phyloP scores from a whole-genome alignment of 805 yeast genomes.

The Ogataea parapolymorpha region DNA sequence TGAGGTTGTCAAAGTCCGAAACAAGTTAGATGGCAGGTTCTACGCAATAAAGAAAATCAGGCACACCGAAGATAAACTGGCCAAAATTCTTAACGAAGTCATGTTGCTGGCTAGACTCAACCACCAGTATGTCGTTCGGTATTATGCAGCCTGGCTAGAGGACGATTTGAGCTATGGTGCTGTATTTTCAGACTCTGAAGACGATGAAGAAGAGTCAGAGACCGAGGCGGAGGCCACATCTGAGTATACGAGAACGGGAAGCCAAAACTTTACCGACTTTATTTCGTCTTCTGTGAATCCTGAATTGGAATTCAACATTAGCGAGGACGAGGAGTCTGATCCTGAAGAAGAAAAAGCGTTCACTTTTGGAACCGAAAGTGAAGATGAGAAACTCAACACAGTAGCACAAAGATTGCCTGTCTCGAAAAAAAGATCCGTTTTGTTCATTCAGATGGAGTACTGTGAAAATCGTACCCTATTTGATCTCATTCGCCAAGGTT shows the following conservation, averaged over 20 bases:
- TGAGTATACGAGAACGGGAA: constrained; percentile 28
- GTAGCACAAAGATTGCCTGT: constrained; percentile 7
- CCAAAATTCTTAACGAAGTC: constrained; percentile 85
- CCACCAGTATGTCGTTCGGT: constrained; percentile 93
- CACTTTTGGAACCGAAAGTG: constrained; percentile 25
- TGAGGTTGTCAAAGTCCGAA: constrained; percentile 95
- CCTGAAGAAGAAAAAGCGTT: constrained; percentile 21
- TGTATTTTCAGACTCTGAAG: constrained; percentile 20
- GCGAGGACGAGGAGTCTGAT: constrained; percentile 33
- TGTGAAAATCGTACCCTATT: constrained; percentile 90
- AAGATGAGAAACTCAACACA: not conserved
- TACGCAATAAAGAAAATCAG: constrained; percentile 92
- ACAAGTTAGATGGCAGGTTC: constrained; percentile 87
- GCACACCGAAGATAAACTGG: constrained; percentile 74
- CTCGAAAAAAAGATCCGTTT: constrained; percentile 49
- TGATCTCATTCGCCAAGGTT: constrained; percentile 76
- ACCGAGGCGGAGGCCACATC: constrained; percentile 31
- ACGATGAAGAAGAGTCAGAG: constrained; percentile 21
- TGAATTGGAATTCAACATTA: constrained; percentile 50
- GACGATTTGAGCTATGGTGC: constrained; percentile 43
- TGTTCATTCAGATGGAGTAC: constrained; percentile 97
- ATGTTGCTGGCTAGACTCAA: constrained; percentile 86
- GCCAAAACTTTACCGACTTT: constrained; percentile 54
- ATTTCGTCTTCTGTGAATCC: constrained; percentile 63
- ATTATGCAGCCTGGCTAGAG: constrained; percentile 97